Percentiles rank a stretch among this genome's conserved stretches.
Conservation (phyloP, 75 land plant genomes). For the Ceratopteris richardii region DNA sequence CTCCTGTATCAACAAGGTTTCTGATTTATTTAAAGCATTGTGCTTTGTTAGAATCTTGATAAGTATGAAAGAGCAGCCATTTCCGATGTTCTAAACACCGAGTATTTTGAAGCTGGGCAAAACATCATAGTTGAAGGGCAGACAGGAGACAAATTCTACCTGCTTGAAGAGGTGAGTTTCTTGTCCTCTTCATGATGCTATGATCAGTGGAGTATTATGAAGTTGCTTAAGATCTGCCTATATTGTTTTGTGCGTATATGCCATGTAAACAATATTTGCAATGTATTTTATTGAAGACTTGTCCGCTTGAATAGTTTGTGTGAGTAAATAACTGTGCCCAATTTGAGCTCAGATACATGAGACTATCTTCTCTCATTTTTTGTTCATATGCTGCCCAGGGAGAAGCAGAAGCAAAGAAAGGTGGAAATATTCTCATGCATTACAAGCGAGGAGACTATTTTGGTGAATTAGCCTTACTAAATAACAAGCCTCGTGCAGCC, state of each 20-base stretch:
- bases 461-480: constrained; percentile 41
- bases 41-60: constrained; percentile 16
- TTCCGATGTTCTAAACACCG: constrained; percentile 34
- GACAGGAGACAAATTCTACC: constrained; percentile 32
- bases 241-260: too few species aligned
- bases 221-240: too few species aligned
- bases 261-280: background rate
- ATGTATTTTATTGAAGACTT: background rate
- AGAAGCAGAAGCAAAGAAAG: constrained; percentile 28
- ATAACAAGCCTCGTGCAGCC: constrained; percentile 34
- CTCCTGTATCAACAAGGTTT: background rate
- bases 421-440: constrained; percentile 24
- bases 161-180: constrained; percentile 29
- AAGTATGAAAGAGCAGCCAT: constrained; percentile 33
- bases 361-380: too few species aligned
- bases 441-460: constrained; percentile 37
- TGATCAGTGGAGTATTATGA: too few species aligned
- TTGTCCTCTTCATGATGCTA: background rate
- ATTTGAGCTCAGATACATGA: too few species aligned
- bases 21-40: too few species aligned
- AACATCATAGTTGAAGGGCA: constrained; percentile 31
- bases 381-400: too few species aligned
- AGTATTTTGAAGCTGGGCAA: constrained; percentile 19
- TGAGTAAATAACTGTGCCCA: background rate
- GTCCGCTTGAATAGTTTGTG: background rate